phyloP scores from a whole-genome alignment of 768 basidiomycete genomes.

The Porphyrellus cyaneotinctus region DNA sequence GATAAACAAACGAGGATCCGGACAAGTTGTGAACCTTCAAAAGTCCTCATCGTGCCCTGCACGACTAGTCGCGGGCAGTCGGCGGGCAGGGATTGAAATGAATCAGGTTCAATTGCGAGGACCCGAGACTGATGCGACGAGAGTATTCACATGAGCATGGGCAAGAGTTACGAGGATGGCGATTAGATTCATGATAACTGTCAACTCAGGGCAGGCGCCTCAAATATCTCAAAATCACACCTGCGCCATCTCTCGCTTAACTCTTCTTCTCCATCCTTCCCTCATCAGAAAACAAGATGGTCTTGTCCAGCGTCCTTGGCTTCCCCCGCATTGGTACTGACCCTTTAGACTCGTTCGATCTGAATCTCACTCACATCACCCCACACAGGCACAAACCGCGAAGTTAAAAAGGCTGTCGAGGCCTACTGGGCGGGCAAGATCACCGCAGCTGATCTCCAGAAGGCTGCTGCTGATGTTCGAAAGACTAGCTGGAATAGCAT shows the following conservation, averaged over 20 bases:
- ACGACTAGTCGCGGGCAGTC: too few species aligned
- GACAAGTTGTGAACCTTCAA: too few species aligned
- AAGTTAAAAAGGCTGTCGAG: slow-evolving; percentile 97
- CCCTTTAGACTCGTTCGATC: not conserved
- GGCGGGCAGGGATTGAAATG: too few species aligned
- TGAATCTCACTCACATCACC: slow-evolving; percentile 1
- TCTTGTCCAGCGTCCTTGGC: slow-evolving; percentile 81
- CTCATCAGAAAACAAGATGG: slow-evolving; percentile 47
- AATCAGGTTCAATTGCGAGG: not conserved
- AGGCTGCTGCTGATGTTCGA: slow-evolving; percentile 82
- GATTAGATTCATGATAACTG: slow-evolving; percentile 24
- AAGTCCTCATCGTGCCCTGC: too few species aligned
- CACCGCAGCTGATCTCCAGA: slow-evolving; percentile 82
- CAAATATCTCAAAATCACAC: slow-evolving; percentile 28
- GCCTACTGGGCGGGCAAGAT: slow-evolving; percentile 96
- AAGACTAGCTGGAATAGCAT: slow-evolving; percentile 85
- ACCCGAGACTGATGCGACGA: not conserved
- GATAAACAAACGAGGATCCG: too few species aligned
- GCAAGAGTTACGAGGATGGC: not conserved
- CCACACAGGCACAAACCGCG: slow-evolving; percentile 77
- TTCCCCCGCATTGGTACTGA: slow-evolving; percentile 76
- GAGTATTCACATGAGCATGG: slow-evolving; percentile 19
- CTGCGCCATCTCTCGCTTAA: not conserved
- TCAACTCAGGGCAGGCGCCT: slow-evolving; percentile 33
- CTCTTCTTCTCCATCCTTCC: slow-evolving; percentile 13